Base-by-base conservation (phyloP, 2,329 filamentous ascomycete species). In the Cladophialophora bantiana region DNA sequence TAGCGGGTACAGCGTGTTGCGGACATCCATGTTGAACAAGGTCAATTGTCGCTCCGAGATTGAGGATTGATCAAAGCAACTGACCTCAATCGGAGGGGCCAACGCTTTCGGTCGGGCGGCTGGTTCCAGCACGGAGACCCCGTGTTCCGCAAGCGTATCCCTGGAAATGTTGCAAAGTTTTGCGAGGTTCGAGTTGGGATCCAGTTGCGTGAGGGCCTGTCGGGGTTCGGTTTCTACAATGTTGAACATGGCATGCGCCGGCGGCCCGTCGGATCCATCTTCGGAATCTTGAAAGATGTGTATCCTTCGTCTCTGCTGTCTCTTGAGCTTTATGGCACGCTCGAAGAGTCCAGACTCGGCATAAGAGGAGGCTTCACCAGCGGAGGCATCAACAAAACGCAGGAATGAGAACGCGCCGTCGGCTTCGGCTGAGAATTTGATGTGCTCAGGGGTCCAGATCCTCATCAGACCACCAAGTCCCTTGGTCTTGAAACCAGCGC, bases 401-500 rank as follows among this genome's bases (percentile, higher is more conserved):
- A 98, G 84, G 88, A 93, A 99, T 0, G 94, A 94, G 78, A 98
- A 98, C 1, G 88, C 85, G 1, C 66, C 69, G 53, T 70, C 69
- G n/a, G 59, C 45, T 13, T 88, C 86, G 58, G 85, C 83, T 71
- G 88, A 92, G 56, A 87, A 81, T 12, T 85, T 84, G 52, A 97
- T 86, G 73, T 97, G 88, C 58, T 94, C 89, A 0, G 92, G 90
- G 1, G 88, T 88, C 89, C 92, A 99, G 60, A 99, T 89, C 75
- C 96, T 97, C 88, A 98, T 89, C 79, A 96, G 81, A 71, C 96
- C 89, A 36, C 87, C 81, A 26, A 98, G 79, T 71, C 90, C 93
- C 76, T 90, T 92, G 73, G 86, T 89, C 66, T 87, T 86, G 86
- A 95, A 97, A 4, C 72, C 72, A 54, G 92, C 92, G 69, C 83